These are phyloP conservation scores for Glycine tomentella DNA, from an alignment of 306 rosid genomes.

Conservation along the genomic window DNA sequence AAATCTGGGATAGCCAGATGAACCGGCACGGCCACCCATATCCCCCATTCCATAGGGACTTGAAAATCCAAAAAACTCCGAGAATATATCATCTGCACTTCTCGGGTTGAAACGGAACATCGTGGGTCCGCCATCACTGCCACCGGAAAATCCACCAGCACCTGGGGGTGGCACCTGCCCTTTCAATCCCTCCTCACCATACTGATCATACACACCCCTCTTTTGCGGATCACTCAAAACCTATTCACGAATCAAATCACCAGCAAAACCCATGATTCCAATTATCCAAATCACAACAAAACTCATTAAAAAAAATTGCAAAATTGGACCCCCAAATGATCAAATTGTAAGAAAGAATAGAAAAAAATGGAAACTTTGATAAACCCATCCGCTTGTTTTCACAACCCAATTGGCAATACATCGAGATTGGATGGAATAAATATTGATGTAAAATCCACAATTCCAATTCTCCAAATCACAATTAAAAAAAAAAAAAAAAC, in stretches of 20 bases:
- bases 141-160: slow-evolving; percentile 63
- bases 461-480: slow-evolving; percentile 23
- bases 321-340: neutral
- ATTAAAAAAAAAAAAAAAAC: neutral
- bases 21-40: slow-evolving; percentile 71
- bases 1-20: slow-evolving; percentile 61
- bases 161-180: slow-evolving; percentile 78
- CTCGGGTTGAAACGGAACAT: slow-evolving; percentile 69
- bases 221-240: slow-evolving; percentile 92
- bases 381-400: neutral
- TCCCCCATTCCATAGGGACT: slow-evolving; percentile 72
- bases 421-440: neutral
- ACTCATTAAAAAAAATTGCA: neutral
- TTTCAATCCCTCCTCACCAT: slow-evolving; percentile 92
- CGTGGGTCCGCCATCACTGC: slow-evolving; percentile 58
- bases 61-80: slow-evolving; percentile 75
- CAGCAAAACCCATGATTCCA: slow-evolving; percentile 26
- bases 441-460: neutral
- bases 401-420: slow-evolving; percentile 3
- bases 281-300: slow-evolving; percentile 27
- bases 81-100: slow-evolving; percentile 83
- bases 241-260: slow-evolving; percentile 50
- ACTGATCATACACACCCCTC: slow-evolving; percentile 88
- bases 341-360: neutral
- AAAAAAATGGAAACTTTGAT: neutral